Evolutionary conservation across 805 yeast species (phyloP), one percentile per base, ranked within the genome.

Genomic region (Maudiozyma saulgeensis): DNA sequence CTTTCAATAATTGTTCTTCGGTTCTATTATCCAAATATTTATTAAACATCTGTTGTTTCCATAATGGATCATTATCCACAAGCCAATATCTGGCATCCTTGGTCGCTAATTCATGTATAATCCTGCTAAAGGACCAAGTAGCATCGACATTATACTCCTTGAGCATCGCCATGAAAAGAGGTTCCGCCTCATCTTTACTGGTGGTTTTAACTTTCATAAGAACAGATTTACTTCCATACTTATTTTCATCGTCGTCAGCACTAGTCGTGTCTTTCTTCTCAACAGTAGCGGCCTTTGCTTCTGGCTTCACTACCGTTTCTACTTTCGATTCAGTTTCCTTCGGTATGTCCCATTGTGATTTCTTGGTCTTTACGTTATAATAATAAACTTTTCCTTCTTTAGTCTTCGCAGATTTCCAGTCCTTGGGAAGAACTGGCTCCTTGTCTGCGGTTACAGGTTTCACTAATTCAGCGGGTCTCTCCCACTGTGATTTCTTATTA

Each of bases 401-500:
- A 0, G 82, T 72, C 1, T 64, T 60, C 32, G 67, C 72, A 51
- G 72, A 72, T 34, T 67, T 67, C 87, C 87, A 83, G 16, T 77
- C 78, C 1, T 19, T 16, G 3, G 45, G 43, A 12, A 41, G 46
- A 37, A n/a, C 46, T 40, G 21, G 15, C 6, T 19, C 42, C 15
- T 39, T 9, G 7, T 39, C 26, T 6, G 6, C 6, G 12, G 32
- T 28, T 8, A 28, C 32, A 8, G 40, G 40, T 18, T 37, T 37
- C 18, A 13, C 19, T 19, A 75, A 59, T 47, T 74, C 84, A 16
- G 66, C 76, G 0, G 96, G 96, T 54, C 80, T 79, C 25, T 84
- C 87, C 96, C 96, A 88, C 46, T 82, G 79, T 0, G 96, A 80
- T 54, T 80, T 79, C 45, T 79, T 76, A 0, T 91, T 83, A 26